Percentiles rank a stretch among this genome's conserved stretches.
These are phyloP conservation scores for Abrus precatorius DNA, from an alignment of 306 rosid species.

Conservation along the genomic window DNA sequence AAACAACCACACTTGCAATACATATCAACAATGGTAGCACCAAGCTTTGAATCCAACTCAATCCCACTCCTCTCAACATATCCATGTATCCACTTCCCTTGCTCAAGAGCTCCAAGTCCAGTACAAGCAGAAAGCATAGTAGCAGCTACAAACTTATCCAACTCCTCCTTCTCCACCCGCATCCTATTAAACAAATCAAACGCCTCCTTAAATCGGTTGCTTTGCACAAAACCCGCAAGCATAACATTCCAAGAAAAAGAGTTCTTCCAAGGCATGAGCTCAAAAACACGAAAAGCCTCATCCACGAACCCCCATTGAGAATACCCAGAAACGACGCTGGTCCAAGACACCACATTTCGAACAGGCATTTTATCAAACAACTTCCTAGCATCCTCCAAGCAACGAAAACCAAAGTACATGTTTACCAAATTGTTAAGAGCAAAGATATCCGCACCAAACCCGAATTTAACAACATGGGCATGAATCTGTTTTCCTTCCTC, in stretches of 20 bases:
- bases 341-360: conserved; percentile 67
- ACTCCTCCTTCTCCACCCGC: conserved; percentile 49
- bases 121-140: conserved; percentile 73
- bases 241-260: conserved; percentile 75
- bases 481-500: conserved; percentile 64
- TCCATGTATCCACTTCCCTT: conserved; percentile 74
- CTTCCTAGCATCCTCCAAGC: conserved; percentile 58
- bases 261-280: conserved; percentile 61
- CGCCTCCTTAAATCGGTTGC: conserved; percentile 63
- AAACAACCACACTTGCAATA: conserved; percentile 76
- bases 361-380: conserved; percentile 60
- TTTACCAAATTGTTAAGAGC: conserved; percentile 60
- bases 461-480: conserved; percentile 69
- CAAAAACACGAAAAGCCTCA: conserved; percentile 59
- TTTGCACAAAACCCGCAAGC: conserved; percentile 68
- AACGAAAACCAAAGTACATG: conserved; percentile 56
- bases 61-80: conserved; percentile 56
- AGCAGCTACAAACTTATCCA: conserved; percentile 71
- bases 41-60: conserved; percentile 69
- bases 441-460: conserved; percentile 53
- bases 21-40: conserved; percentile 70
- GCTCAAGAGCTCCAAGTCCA: conserved; percentile 70
- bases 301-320: conserved; percentile 61
- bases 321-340: conserved; percentile 65
- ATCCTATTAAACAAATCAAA: conserved; percentile 64